A percentile compares a stretch with the other conserved stretches of the same genome.
Evolutionary conservation across 2,329 filamentous ascomycete genomes (phyloP).

Genomic region (Onygena corvina): DNA sequence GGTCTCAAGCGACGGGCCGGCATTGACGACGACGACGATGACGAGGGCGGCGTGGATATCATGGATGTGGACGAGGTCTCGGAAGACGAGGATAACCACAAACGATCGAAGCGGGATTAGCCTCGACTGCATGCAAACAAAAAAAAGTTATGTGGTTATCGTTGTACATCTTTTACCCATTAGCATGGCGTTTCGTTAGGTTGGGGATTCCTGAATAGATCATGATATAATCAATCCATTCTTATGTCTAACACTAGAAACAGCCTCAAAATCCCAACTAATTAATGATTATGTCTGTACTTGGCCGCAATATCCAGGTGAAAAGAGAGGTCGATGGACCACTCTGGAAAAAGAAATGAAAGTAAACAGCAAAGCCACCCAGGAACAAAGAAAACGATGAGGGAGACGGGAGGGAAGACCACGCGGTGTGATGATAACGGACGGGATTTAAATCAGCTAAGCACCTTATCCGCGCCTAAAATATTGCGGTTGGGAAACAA

Average conservation of each 20-base stretch:
- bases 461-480: neutral
- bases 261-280: neutral
- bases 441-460: neutral
- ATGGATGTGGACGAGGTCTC: constrained; percentile 35
- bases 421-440: neutral
- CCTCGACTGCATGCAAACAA: neutral
- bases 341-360: neutral
- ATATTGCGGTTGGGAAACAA: constrained; percentile 1
- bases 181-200: constrained; percentile 6
- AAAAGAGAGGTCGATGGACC: neutral
- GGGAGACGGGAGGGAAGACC: neutral
- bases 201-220: neutral
- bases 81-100: constrained; percentile 21
- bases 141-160: constrained; percentile 3
- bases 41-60: constrained; percentile 38
- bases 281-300: constrained; percentile 3
- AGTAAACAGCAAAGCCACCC: neutral
- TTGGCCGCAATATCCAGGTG: neutral
- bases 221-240: neutral
- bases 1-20: constrained; percentile 75
- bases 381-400: neutral
- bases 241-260: neutral
- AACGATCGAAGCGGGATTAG: constrained; percentile 1
- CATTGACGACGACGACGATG: constrained; percentile 44
- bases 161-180: neutral